Base-by-base conservation (phyloP, 2,329 filamentous ascomycete species). In the Trematosphaeria pertusa region DNA sequence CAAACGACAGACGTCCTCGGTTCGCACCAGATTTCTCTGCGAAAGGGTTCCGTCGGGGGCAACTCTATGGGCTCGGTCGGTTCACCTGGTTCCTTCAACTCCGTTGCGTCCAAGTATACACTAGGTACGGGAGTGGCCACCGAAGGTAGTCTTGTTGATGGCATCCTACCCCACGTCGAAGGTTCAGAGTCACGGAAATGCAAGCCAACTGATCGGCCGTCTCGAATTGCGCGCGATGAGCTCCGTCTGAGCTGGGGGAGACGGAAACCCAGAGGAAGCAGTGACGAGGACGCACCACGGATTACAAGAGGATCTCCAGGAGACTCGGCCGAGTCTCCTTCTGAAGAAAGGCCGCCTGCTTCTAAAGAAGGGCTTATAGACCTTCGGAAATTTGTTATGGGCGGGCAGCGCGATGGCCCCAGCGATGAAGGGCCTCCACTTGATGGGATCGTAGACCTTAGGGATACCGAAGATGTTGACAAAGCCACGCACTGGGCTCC, bases 401-500 rank as follows among this genome's bases (percentile, higher is more conserved):
- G 46, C 5, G 52, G 52, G 9, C 45, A 41, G 3, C 12, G 50
- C 15, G 51, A 53, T 7, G 48, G 46, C 26, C 14, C 44, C 34
- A 46, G 19, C 9, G 50, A 12, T 45, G 52, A 21, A 11, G 15
- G 14, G 20, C n/a, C 38, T n/a, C 11, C 24, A 4, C 46, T 67
- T 12, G 56, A 64, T n/a, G 67, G 65, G 4, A 54, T 73, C 17
- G 58, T 73, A 4, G 59, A 75, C 50, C 55, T 75, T 9, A 52
- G 37, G 2, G 60, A 76, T 33, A 75, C 72, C 1, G 63, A 68
- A 21, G 73, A 77, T 43, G 69, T 67, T 5, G 69, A 72, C 11
- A 56, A 70, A n/a, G 55, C 69, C 22, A 64, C 69, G 8, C 48
- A 43, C 9, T 70, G 65, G 54, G 73, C 73, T n/a, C 73, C 76